Percentiles rank a stretch among this genome's conserved stretches.
Evolutionary conservation across 371 early-diverging fungal species (phyloP).

Genomic region (Rhizopus sp.): DNA sequence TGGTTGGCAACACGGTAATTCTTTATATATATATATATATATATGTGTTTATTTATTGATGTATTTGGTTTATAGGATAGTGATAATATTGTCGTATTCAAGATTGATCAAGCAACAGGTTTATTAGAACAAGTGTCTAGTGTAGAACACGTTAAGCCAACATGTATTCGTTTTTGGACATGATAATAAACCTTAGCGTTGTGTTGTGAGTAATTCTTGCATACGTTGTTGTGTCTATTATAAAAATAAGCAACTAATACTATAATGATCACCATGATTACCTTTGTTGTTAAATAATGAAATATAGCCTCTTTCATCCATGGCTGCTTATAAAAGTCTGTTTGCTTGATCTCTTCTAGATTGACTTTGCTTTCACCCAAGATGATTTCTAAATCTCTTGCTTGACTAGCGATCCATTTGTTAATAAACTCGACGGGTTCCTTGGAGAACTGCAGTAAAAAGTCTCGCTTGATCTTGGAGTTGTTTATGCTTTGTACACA

Average conservation of each 20-base stretch:
- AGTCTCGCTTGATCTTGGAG: slow-evolving; percentile 90
- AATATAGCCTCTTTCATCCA: slow-evolving; percentile 92
- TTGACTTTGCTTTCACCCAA: slow-evolving; percentile 85
- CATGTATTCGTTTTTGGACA: slow-evolving; percentile 43
- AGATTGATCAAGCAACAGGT: slow-evolving; percentile 35
- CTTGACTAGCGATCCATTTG: slow-evolving; percentile 90
- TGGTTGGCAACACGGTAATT: slow-evolving; percentile 45
- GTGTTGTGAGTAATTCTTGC: slow-evolving; percentile 49
- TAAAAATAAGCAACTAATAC: background rate
- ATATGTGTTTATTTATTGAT: background rate
- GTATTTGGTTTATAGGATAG: slow-evolving; percentile 29
- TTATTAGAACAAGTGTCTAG: slow-evolving; percentile 25
- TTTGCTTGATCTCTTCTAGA: slow-evolving; percentile 77
- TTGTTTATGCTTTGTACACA: slow-evolving; percentile 83
- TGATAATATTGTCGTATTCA: slow-evolving; percentile 39
- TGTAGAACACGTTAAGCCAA: slow-evolving; percentile 36
- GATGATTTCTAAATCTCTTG: slow-evolving; percentile 88
- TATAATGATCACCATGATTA: slow-evolving; percentile 10
- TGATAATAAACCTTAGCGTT: slow-evolving; percentile 12
- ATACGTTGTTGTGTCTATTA: slow-evolving; percentile 51
- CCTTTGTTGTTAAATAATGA: slow-evolving; percentile 78
- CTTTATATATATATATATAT: no score
- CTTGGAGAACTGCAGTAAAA: slow-evolving; percentile 83
- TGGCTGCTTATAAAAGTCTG: slow-evolving; percentile 82
- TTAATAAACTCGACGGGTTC: slow-evolving; percentile 91